A percentile compares a stretch with the other conserved stretches of the same genome.
Evolutionary conservation across 2,329 filamentous ascomycete species (phyloP).

Genomic region (Nigrospora osmanthi): DNA sequence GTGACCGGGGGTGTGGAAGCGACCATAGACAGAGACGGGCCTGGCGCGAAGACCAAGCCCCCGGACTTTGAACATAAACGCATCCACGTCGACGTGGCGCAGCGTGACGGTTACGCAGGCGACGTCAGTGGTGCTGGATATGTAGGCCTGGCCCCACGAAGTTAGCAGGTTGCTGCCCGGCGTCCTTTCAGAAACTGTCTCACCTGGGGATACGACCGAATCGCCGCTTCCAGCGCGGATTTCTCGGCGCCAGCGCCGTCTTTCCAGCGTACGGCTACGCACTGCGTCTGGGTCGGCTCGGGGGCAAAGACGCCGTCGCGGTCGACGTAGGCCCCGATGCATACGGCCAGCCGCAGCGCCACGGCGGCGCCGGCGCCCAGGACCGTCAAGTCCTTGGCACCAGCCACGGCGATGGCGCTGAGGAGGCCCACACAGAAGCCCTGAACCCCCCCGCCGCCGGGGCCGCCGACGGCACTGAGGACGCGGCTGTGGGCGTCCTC

Average conservation of each 20-base stretch:
- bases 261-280: too few species aligned
- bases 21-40: too few species aligned
- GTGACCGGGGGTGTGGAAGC: too few species aligned
- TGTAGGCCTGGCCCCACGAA: constrained; percentile 1
- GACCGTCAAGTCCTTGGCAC: constrained; percentile 3
- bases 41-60: constrained; percentile 1
- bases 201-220: too few species aligned
- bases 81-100: not conserved
- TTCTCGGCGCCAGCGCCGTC: too few species aligned
- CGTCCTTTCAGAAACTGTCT: too few species aligned
- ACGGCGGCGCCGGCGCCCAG: constrained; percentile 5
- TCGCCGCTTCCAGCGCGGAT: too few species aligned
- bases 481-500: not conserved
- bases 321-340: constrained; percentile 6
- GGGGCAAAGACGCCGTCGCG: constrained; percentile 1
- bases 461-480: not conserved
- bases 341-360: constrained; percentile 9
- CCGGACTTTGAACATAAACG: not conserved
- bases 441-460: constrained; percentile 7
- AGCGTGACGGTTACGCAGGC: constrained; percentile 5
- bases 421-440: constrained; percentile 12
- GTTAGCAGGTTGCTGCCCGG: too few species aligned
- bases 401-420: constrained; percentile 7
- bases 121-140: constrained; percentile 2
- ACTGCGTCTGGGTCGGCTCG: too few species aligned